Percentiles rank a stretch among this genome's conserved stretches.
Conservation (phyloP, 108 stramenopile genomes). For the Nitzschia sp. region DNA sequence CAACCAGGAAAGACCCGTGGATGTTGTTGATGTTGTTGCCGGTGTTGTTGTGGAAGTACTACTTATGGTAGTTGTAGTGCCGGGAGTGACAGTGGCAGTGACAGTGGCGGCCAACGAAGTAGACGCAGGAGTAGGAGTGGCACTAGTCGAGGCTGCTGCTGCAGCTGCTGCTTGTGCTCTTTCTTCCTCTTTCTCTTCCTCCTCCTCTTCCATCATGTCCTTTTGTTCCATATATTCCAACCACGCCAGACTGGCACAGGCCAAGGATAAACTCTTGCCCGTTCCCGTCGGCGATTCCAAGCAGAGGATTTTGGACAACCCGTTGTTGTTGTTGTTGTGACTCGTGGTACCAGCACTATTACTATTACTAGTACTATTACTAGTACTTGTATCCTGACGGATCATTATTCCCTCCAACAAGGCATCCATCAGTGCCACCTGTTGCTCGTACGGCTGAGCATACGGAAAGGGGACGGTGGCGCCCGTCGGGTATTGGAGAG, state of each 20-base stretch:
- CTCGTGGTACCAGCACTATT: background rate
- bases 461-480: conserved; percentile 71
- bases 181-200: background rate
- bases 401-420: conserved; percentile 49
- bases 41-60: too few relatives aligned
- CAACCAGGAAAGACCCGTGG: conserved; percentile 66
- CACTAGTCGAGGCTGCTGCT: background rate
- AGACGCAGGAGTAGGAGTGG: too few relatives aligned
- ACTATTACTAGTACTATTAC: background rate
- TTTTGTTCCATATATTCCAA: conserved; percentile 51
- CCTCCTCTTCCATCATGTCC: background rate
- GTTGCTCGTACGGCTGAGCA: conserved; percentile 69
- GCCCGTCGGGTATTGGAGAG: conserved; percentile 20
- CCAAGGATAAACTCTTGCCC: conserved; percentile 77
- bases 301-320: conserved; percentile 53
- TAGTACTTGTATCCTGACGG: conserved; percentile 12
- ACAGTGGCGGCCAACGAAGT: too few relatives aligned
- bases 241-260: conserved; percentile 80
- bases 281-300: conserved; percentile 88
- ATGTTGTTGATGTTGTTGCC: background rate
- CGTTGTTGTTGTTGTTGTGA: conserved; percentile 10
- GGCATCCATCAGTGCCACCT: conserved; percentile 76
- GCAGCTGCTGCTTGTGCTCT: background rate
- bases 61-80: background rate
- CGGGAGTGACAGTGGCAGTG: background rate